These are phyloP conservation scores for Aristolochia californica DNA, from an alignment of 164 flowering plant genomes.

Conservation along the genomic window DNA sequence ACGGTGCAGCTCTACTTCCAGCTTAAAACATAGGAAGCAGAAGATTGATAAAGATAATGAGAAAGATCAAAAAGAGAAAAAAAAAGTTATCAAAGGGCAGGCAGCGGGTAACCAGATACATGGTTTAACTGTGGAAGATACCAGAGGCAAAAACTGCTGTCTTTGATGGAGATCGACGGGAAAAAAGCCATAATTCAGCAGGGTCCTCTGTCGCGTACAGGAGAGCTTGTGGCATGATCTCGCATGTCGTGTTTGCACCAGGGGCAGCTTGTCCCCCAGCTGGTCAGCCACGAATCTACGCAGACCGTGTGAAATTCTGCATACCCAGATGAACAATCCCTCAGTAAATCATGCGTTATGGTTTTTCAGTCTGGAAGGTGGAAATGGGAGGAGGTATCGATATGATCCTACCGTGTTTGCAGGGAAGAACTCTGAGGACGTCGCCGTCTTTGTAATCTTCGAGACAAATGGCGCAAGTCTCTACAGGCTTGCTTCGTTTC, in stretches of 20 bases:
- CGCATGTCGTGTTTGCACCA: conserved; percentile 44
- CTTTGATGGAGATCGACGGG: neutral
- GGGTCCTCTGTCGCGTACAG: conserved; percentile 1
- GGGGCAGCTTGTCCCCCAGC: conserved; percentile 59
- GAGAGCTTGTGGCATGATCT: neutral
- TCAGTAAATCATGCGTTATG: no score
- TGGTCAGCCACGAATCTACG: conserved; percentile 58
- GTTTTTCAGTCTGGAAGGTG: no score
- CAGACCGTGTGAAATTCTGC: conserved; percentile 51
- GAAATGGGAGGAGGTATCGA: no score
- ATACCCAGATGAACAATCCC: neutral
- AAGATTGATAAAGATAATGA: neutral
- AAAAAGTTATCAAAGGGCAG: neutral
- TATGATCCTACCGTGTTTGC: conserved; percentile 38
- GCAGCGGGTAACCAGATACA: neutral
- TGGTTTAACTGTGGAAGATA: no score
- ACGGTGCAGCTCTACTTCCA: neutral
- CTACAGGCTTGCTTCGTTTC: conserved; percentile 5
- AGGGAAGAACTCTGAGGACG: conserved; percentile 44
- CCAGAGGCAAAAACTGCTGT: neutral
- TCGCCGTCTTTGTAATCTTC: conserved; percentile 55
- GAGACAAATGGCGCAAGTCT: conserved; percentile 56
- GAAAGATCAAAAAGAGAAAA: neutral
- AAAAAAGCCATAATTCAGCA: neutral
- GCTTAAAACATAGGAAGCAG: neutral